Percentiles rank a stretch among this genome's conserved stretches.
These are phyloP conservation scores for Elsinoe perseae DNA, from an alignment of 2,329 filamentous ascomycete genomes.

Conservation along the genomic window DNA sequence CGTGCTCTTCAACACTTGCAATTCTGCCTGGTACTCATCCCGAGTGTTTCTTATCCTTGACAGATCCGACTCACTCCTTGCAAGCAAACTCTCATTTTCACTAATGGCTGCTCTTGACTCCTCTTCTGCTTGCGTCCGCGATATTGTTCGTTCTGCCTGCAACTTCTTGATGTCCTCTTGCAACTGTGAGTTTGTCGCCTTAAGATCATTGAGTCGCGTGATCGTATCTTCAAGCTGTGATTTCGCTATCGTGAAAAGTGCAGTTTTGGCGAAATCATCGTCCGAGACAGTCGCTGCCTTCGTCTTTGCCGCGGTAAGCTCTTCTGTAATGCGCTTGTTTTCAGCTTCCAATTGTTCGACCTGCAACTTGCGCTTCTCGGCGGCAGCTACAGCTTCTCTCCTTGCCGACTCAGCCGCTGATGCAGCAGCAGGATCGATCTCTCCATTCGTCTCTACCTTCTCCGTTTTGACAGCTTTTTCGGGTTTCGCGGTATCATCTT, in stretches of 20 bases:
- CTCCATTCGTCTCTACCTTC: constrained; percentile 43
- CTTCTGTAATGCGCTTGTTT: constrained; percentile 65
- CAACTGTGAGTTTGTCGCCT: constrained; percentile 77
- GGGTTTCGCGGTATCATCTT: constrained; percentile 32
- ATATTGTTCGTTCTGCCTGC: constrained; percentile 75
- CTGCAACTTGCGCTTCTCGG: constrained; percentile 81
- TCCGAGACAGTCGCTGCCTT: constrained; percentile 69
- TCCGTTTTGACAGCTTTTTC: constrained; percentile 41
- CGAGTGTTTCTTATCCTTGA: constrained; percentile 74
- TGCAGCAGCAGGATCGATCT: constrained; percentile 47
- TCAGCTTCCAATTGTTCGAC: constrained; percentile 71
- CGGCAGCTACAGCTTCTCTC: constrained; percentile 67
- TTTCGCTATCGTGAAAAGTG: constrained; percentile 88
- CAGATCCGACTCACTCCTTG: constrained; percentile 73
- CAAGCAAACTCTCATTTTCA: constrained; percentile 75
- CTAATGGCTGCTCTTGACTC: constrained; percentile 65
- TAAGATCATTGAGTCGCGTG: constrained; percentile 81
- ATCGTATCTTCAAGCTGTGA: constrained; percentile 87
- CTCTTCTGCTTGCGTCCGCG: constrained; percentile 70
- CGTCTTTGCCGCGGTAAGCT: constrained; percentile 65
- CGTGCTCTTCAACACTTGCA: constrained; percentile 67
- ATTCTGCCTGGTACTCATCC: constrained; percentile 78
- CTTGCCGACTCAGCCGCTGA: constrained; percentile 67
- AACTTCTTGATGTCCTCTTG: constrained; percentile 78
- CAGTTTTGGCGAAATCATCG: constrained; percentile 87